These are phyloP conservation scores for Haberlea rhodopensis DNA, from an alignment of 257 asterid genomes.

Conservation along the genomic window DNA sequence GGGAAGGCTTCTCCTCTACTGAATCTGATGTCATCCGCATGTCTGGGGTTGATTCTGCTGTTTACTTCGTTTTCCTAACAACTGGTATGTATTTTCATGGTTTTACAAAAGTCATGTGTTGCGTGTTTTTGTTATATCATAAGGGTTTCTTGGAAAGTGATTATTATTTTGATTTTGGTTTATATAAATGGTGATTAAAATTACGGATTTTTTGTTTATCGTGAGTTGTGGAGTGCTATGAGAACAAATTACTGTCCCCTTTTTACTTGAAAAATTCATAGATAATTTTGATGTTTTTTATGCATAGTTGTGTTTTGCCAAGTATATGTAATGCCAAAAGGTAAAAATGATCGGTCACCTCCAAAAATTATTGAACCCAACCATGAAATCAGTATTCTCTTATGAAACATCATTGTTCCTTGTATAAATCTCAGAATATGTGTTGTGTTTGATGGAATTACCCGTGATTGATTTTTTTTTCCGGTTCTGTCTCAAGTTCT, in stretches of 20 bases:
- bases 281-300: not conserved
- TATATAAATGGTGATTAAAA: no score
- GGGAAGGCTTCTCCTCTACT: conserved; percentile 68
- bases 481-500: no score
- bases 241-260: not conserved
- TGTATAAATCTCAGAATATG: not conserved
- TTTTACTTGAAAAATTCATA: not conserved
- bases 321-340: not conserved
- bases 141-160: not conserved
- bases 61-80: conserved; percentile 80
- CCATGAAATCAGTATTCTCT: not conserved
- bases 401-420: not conserved
- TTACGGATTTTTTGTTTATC: not conserved
- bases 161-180: no score
- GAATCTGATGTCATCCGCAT: conserved; percentile 70
- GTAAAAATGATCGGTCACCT: not conserved
- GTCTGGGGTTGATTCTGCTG: conserved; percentile 97
- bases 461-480: no score
- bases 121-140: not conserved
- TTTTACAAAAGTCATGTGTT: not conserved
- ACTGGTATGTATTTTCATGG: conserved; percentile 44
- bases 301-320: not conserved
- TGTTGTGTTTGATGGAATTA: not conserved
- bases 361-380: not conserved
- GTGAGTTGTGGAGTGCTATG: not conserved